Conservation (phyloP, 495 filamentous ascomycete genomes). For the Filosporella fistucella region DNA sequence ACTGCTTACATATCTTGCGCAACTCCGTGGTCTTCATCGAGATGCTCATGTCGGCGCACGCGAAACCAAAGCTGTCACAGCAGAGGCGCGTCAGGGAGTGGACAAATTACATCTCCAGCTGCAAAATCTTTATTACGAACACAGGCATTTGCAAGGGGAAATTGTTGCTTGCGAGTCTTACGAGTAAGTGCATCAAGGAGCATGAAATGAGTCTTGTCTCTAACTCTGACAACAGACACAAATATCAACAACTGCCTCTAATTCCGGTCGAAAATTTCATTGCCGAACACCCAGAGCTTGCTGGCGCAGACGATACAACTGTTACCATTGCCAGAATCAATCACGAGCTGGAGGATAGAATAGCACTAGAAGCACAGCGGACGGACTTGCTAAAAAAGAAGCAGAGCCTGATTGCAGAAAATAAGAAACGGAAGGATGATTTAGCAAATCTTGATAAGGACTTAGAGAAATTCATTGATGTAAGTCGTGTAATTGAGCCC, state of each 20-base stretch:
- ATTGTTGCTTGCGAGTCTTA: constrained; percentile 89
- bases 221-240: constrained; percentile 58
- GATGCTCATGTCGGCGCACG: constrained; percentile 74
- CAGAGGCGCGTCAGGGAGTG: constrained; percentile 84
- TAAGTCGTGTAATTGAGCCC: constrained; percentile 24
- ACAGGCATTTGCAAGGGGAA: constrained; percentile 83
- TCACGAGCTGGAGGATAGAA: constrained; percentile 81
- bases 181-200: constrained; percentile 53
- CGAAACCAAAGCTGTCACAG: constrained; percentile 80
- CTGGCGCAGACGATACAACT: constrained; percentile 63
- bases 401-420: constrained; percentile 85
- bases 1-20: constrained; percentile 72
- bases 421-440: constrained; percentile 93
- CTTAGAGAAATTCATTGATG: constrained; percentile 86
- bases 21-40: constrained; percentile 78
- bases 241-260: constrained; percentile 79
- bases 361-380: constrained; percentile 80
- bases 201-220: neutral
- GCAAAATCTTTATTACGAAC: constrained; percentile 96
- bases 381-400: constrained; percentile 86
- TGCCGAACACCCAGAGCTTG: constrained; percentile 67
- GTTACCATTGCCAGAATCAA: constrained; percentile 90
- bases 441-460: constrained; percentile 83
- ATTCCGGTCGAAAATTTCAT: constrained; percentile 83
- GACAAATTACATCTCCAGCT: constrained; percentile 87